Base-by-base conservation (phyloP, 805 yeast genomes). In the Yueomyces sp. region DNA sequence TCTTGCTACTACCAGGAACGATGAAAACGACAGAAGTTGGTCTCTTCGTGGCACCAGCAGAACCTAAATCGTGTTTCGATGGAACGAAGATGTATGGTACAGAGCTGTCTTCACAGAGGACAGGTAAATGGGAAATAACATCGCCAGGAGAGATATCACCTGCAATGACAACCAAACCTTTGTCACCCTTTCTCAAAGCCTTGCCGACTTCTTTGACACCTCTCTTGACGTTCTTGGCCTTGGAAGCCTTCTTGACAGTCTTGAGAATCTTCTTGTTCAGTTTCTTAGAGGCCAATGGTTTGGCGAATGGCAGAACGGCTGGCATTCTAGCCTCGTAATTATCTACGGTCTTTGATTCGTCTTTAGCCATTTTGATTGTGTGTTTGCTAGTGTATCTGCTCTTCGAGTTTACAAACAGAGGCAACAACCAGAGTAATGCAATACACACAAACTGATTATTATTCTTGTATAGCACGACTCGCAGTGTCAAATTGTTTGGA, bases 191-290 rank as follows among this genome's bases (percentile, higher is more conserved):
- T 72, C 98, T 81, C 50, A 92, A 75, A 27, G 97, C 92, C 70
- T 92, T 92, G 56, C 90, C 97, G 36, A 92, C 98, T 69, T 92
- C 99, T 68, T 92, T 92, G 45, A 92, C 97, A 64, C 99, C 99
- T 69, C 98, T 79, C 69, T 87, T 90, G 54, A 92, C 96, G 66
- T 90, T 96, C 70, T 92, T 92, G 51, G 96, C 94, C 70, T 92
- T 92, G 43, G 97, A 87, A 7, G 98, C 97, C 66, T 86, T 90
- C 75, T 92, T 92, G 50, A 92, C 94, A 39, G 95, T 85, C 70
- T 92, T 92, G 60, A 94, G 75, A 19, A 90, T 81, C 67, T 90
- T 92, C 69, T 92, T 92, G 72, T 92, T 92, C 62, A 90, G 70
- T 66, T 92, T 92, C 70, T 92, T 92, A 39, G 95, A 77, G 12